Percentiles rank a stretch among this genome's conserved stretches.
These are phyloP conservation scores for Bipolaris zeicola DNA, from an alignment of 2,329 filamentous ascomycete species.

Conservation along the genomic window DNA sequence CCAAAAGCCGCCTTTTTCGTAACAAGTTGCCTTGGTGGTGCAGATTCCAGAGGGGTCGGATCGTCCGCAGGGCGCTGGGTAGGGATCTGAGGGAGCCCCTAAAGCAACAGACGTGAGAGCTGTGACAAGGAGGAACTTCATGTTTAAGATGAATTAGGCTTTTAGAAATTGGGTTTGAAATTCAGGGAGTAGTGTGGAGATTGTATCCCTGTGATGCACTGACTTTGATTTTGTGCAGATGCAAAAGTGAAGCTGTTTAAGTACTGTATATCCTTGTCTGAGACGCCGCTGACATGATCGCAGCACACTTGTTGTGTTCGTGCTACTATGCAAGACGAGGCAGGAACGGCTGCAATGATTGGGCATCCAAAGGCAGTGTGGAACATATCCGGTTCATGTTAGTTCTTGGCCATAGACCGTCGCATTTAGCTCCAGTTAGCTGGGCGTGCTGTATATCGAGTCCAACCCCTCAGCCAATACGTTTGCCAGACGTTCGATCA, in stretches of 20 bases:
- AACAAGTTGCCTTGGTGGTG: slow-evolving; percentile 32
- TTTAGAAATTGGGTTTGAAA: background rate
- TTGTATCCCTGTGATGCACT: background rate
- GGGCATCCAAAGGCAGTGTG: background rate
- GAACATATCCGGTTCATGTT: slow-evolving; percentile 5
- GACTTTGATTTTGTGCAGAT: background rate
- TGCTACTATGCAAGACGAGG: background rate
- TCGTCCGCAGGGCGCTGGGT: slow-evolving; percentile 38
- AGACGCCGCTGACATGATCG: slow-evolving; percentile 15
- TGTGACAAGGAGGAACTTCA: slow-evolving; percentile 22
- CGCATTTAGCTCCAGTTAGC: slow-evolving; percentile 3
- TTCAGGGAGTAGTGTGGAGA: background rate
- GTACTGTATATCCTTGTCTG: slow-evolving; percentile 13
- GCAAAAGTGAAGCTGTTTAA: slow-evolving; percentile 10
- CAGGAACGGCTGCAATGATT: slow-evolving; percentile 10
- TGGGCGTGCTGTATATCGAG: slow-evolving; percentile 5
- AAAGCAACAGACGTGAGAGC: slow-evolving; percentile 25
- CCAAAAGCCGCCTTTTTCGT: slow-evolving; percentile 34
- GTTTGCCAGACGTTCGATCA: background rate
- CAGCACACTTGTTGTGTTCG: background rate
- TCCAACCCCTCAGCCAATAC: slow-evolving; percentile 1
- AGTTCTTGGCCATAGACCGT: background rate
- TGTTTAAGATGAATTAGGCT: slow-evolving; percentile 3
- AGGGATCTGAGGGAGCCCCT: slow-evolving; percentile 30
- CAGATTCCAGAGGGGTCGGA: slow-evolving; percentile 37